Base-by-base conservation (phyloP, 1,284 basidiomycete genomes). In the Clitocybe nebularis region DNA sequence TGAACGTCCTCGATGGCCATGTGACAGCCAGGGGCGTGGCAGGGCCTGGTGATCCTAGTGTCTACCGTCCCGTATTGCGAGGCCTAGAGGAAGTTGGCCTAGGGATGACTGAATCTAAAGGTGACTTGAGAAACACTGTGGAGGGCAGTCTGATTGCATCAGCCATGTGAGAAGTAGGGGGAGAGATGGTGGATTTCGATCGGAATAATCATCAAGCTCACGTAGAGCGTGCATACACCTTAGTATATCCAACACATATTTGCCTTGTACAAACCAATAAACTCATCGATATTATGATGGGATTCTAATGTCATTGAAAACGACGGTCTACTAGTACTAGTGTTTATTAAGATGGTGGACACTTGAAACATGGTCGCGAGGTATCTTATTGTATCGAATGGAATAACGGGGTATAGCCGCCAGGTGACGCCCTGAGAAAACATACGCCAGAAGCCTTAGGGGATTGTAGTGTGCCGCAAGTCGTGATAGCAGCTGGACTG, bases 1-100 rank as follows among this genome's bases (percentile, higher is more conserved):
- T 86, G 52, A 68, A 74, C 13, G 74, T 94, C 2, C 63, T 88
- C 16, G 86, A 93, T 59, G 88, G 87, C 1, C 66, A 68, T 22
- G 76, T 89, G 4, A 45, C 54, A 3, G 61, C 69, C 30, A 62
- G 81, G 23, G 89, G 88, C 7, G 90, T 92, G 4, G 67, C 62
- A 19, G 83, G 84, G 1, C 89, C 89, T 0, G 67, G 66, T 17
- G 76, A 79, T 51, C 68, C 72, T 43, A 74, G 69, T 16, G 66
- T 93, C 13, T 90, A 82, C 63, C 60, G 55, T 23, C 72, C 74
- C 0, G 78, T 91, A 11, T 62, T 93, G 62, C 58, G 64, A 9
- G 74, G 75, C 10, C 59, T 93, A 57, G 73, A 79, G 50, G 67
- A 69, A 33, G 72, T 66, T 13, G 89, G 88, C 1, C 57, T 93